These are phyloP conservation scores for Jaminaea rosea DNA, from an alignment of 1,284 basidiomycete species.

Conservation along the genomic window DNA sequence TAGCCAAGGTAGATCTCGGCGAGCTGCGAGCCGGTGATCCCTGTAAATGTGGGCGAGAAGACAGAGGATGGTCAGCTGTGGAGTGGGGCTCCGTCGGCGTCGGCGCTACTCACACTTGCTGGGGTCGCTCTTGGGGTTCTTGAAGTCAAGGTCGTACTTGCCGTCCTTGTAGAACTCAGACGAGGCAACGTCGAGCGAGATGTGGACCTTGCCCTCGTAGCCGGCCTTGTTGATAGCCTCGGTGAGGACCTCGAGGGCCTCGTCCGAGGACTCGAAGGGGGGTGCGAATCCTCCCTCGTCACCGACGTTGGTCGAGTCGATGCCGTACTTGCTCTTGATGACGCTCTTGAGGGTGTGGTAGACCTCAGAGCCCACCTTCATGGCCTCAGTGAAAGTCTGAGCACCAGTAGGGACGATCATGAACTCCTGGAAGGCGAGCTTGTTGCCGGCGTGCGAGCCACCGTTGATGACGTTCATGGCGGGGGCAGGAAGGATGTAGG, in stretches of 20 bases:
- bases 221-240: conserved; percentile 97
- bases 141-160: conserved; percentile 99
- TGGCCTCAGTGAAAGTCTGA: conserved; percentile 85
- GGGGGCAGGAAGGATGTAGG: conserved; percentile 63
- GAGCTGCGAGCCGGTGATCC: conserved; percentile 84
- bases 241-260: conserved; percentile 88
- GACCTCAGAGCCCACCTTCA: conserved; percentile 97
- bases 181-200: conserved; percentile 95
- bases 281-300: conserved; percentile 99
- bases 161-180: conserved; percentile 99
- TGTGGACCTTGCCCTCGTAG: conserved; percentile 97
- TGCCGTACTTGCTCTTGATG: conserved; percentile 97
- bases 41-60: no score
- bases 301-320: conserved; percentile 96
- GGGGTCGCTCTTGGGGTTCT: conserved; percentile 98
- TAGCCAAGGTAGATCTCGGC: conserved; percentile 75
- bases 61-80: no score
- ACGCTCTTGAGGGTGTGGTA: conserved; percentile 99
- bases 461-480: conserved; percentile 99
- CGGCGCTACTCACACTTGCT: no score
- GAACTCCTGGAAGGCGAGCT: conserved; percentile 82
- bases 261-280: conserved; percentile 92
- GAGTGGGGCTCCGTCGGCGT: no score
- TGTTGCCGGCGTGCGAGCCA: conserved; percentile 98
- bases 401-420: conserved; percentile 99